Evolutionary conservation across 345 rosid species (phyloP).

Genomic region (Lenwebbia sp.): DNA sequence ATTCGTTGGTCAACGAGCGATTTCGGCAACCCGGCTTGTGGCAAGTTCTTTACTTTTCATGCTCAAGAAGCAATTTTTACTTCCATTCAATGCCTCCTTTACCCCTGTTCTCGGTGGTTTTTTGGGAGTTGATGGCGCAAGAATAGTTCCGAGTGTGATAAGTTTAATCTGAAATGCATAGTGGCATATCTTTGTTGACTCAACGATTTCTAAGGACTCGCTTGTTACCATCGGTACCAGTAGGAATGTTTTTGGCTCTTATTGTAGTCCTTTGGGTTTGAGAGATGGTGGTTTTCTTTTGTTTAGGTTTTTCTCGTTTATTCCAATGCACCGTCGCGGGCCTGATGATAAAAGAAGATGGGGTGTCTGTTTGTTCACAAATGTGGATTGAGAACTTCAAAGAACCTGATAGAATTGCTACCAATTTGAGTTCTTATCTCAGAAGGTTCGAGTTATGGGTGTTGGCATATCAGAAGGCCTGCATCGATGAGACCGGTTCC

Average conservation of each 20-base stretch:
- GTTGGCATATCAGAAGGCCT: constrained; percentile 84
- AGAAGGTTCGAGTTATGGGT: constrained; percentile 92
- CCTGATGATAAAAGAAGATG: constrained; percentile 82
- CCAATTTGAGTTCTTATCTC: constrained; percentile 54
- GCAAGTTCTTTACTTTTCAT: not conserved
- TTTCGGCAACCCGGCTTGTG: not conserved
- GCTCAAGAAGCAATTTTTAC: not conserved
- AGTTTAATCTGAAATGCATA: not conserved
- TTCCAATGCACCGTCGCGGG: constrained; percentile 39
- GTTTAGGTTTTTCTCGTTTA: constrained; percentile 30
- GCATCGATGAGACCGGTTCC: constrained; percentile 73
- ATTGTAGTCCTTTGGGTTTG: not conserved
- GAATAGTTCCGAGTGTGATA: not conserved
- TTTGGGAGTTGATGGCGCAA: not conserved
- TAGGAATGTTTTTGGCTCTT: not conserved
- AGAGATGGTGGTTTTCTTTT: constrained; percentile 5
- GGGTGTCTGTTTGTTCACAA: constrained; percentile 81
- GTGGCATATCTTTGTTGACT: not conserved
- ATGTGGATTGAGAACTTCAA: constrained; percentile 77
- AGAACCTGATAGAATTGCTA: constrained; percentile 35
- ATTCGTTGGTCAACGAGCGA: not conserved
- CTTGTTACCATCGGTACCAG: not conserved
- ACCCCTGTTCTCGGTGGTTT: not conserved
- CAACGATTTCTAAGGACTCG: not conserved
- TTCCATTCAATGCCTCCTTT: not conserved